Evolutionary conservation across 192 early-diverging fungal genomes (phyloP), one percentile per base, ranked within the genome.

Genomic region (Coemansia sp.): DNA sequence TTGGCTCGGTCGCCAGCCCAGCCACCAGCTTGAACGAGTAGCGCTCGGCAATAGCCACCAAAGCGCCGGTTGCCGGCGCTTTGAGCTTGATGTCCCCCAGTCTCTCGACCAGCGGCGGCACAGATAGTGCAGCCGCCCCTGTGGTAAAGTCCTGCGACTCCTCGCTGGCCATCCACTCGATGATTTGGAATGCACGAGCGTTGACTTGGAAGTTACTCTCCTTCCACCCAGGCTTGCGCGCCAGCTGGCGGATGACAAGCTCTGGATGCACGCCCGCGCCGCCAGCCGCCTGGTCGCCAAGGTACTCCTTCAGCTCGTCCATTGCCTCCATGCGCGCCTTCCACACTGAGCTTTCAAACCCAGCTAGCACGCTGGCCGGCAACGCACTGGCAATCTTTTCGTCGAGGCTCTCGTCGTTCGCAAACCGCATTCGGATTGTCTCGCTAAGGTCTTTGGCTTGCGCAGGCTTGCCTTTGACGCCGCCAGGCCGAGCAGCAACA

Each of bases 171-270:
- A 93, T 80, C 34, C 85, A 74, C 58, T 91, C 84, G 56, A 95
- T 86, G 1, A 89, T 75, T 58, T 88, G 84, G 70, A 91, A 88
- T 53, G 93, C 79, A 12, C 86, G 89, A 6, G 83, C 74, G 52
- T 84, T 88, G 29, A 95, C 88, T 60, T 99, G 95, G 70, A 98
- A 98, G 76, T 99, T 99, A 82, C 85, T 93, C 67, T 99, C 97
- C 72, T 98, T 98, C 91, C 91, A 96, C 4, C 95, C 95, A 0
- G 94, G 94, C 27, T 91, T 93, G 40, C 90, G 89, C 8, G 83
- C 70, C 22, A 99, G 70, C 53, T 86, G 84, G 18, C 92, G 85
- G 7, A 92, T 82, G 24, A 99, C 77, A 18, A 95, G 78, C 66
- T 99, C 97, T 1, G 78, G 65, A 27, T 81, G 68, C 10, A 90